Evolutionary conservation across 306 rosid genomes (phyloP).

Genomic region (Vigna unguiculata): DNA sequence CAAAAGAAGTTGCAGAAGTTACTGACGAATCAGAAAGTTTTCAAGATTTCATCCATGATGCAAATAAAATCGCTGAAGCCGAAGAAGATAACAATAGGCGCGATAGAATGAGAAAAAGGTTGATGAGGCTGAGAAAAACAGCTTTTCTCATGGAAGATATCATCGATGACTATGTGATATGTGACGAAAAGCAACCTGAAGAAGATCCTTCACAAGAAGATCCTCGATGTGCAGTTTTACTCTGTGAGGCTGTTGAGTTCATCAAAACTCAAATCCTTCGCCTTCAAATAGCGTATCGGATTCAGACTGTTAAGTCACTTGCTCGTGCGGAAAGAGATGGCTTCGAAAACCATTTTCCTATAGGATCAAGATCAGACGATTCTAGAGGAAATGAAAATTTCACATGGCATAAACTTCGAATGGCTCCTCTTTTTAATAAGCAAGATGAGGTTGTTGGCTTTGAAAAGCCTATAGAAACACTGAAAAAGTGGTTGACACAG

Average conservation of each 20-base stretch:
- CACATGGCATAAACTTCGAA: not conserved
- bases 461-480: not conserved
- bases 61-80: not conserved
- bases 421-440: not conserved
- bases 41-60: not conserved
- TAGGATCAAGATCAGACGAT: not conserved
- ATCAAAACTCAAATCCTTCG: not conserved
- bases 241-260: not conserved
- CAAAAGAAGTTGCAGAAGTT: not conserved
- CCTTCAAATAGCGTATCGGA: not conserved
- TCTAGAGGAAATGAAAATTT: not conserved
- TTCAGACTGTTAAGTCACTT: not conserved
- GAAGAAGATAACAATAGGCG: too few relatives aligned
- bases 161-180: not conserved
- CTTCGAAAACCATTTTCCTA: not conserved
- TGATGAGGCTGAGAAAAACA: conserved; percentile 4
- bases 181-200: not conserved
- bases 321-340: not conserved
- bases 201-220: too few relatives aligned
- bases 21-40: not conserved
- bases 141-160: conserved; percentile 12
- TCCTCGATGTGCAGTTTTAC: not conserved
- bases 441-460: conserved; percentile 10
- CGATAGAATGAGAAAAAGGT: not conserved
- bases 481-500: not conserved